Evolutionary conservation across 352 stramenopile species (phyloP), one percentile per base, ranked within the genome.

Genomic region (Phytophthora sansomeana): DNA sequence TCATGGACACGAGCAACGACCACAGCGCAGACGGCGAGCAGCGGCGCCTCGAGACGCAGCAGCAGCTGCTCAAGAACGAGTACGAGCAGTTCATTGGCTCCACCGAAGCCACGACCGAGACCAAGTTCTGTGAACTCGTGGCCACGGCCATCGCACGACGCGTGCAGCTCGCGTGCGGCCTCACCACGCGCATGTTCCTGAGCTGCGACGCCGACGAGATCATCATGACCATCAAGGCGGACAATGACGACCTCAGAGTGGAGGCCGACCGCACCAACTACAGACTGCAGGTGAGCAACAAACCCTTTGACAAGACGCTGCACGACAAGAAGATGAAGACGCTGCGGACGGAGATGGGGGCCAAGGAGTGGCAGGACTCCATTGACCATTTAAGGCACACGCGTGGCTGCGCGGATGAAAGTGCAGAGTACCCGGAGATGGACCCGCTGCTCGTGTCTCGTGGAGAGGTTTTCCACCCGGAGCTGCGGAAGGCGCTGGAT

Each of bases 121-220:
- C 53, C 5, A 64, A 64, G 29, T 95, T 90, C 63, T 95, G 85
- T 49, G 80, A 92, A 47, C 67, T 92, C 1, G 70, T 95, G 8
- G 87, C 83, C 0, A 89, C 73, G 4, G 62, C 87, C 21, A 74
- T 93, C 32, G 61, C 85, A 4, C 77, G 85, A 21, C 83, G 87
- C 16, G 72, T 95, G 19, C 83, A 92, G 68, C 72, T 95, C 9
- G 85, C 84, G 32, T 93, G 87, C 58, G 85, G 87, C 2, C 75
- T 93, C 32, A 93, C 80, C 16, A 92, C 85, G 58, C 80, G 83
- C 49, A 88, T 95, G 83, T 95, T 95, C 46, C 61, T 80, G n/a
- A 93, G 81, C 44, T 85, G 74, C 39, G 83, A 91, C 52, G 66
- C 59, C 3, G 84, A 95, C 32, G 84, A 92, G 74, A 92, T 93